Evolutionary conservation across 1,284 basidiomycete species (phyloP).

Genomic region (Sporisorium iseilematis-ciliati): DNA sequence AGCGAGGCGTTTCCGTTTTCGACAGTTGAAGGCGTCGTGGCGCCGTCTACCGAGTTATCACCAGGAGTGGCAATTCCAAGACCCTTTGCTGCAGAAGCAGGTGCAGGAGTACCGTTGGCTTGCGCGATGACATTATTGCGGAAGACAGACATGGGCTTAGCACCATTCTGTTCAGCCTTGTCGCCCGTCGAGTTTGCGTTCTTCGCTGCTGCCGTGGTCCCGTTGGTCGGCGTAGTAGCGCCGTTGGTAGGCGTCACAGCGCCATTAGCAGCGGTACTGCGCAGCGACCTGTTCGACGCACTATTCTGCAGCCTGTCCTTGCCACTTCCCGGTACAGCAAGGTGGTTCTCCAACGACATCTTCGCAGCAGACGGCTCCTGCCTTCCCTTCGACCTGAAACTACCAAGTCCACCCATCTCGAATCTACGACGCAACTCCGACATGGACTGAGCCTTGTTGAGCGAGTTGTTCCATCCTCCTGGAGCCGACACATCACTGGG

Average conservation of each 20-base stretch:
- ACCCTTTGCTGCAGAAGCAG: conserved; percentile 18
- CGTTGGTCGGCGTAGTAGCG: conserved; percentile 15
- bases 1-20: background rate
- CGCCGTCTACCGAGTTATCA: conserved; percentile 8
- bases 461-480: conserved; percentile 1
- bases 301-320: conserved; percentile 13
- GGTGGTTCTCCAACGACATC: conserved; percentile 27
- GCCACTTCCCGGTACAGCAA: conserved; percentile 15
- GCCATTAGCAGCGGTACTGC: background rate
- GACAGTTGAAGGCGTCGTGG: conserved; percentile 1
- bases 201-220: background rate
- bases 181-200: background rate
- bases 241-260: conserved; percentile 12
- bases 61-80: conserved; percentile 31
- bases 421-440: conserved; percentile 40
- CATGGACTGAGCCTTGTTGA: conserved; percentile 41
- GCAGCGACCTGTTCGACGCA: conserved; percentile 31
- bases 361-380: conserved; percentile 23
- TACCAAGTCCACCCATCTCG: conserved; percentile 22
- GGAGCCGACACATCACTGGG: conserved; percentile 32
- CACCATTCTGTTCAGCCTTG: conserved; percentile 1
- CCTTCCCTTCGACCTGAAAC: conserved; percentile 18
- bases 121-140: conserved; percentile 25
- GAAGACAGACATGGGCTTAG: conserved; percentile 17
- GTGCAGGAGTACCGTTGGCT: conserved; percentile 1